Evolutionary conservation across 495 filamentous ascomycete genomes (phyloP).

Genomic region (Penicillium ochrochloron): DNA sequence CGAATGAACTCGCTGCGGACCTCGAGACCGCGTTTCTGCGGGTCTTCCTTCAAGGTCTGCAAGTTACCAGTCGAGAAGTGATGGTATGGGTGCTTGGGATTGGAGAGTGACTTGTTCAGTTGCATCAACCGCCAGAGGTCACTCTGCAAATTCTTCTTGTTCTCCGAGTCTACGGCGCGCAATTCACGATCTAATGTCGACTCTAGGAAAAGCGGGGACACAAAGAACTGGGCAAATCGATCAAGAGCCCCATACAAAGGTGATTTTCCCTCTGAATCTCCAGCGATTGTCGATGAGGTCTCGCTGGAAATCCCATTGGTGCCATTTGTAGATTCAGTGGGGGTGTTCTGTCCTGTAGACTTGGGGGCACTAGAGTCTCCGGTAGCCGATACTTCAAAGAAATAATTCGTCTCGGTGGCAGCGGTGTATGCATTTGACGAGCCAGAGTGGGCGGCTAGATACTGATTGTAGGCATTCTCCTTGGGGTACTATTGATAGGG

Average conservation of each 20-base stretch:
- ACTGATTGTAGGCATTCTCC: slow-evolving; percentile 96
- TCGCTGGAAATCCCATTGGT: slow-evolving; percentile 46
- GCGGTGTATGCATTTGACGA: slow-evolving; percentile 95
- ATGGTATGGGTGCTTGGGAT: slow-evolving; percentile 88
- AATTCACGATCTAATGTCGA: slow-evolving; percentile 92
- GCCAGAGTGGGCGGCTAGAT: slow-evolving; percentile 85
- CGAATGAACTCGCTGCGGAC: slow-evolving; percentile 93
- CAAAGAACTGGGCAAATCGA: slow-evolving; percentile 97
- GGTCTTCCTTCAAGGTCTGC: slow-evolving; percentile 83
- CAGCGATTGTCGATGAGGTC: slow-evolving; percentile 39
- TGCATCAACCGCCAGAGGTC: slow-evolving; percentile 93
- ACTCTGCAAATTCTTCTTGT: slow-evolving; percentile 98
- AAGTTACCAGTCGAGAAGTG: slow-evolving; percentile 96
- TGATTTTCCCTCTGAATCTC: slow-evolving; percentile 44
- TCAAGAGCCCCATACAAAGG: slow-evolving; percentile 90
- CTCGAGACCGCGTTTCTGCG: slow-evolving; percentile 80
- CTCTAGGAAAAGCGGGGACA: slow-evolving; percentile 85
- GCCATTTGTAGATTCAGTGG: slow-evolving; percentile 31
- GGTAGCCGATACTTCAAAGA: slow-evolving; percentile 88
- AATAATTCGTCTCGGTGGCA: slow-evolving; percentile 94
- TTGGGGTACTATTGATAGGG: slow-evolving; percentile 70
- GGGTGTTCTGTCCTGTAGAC: slow-evolving; percentile 37
- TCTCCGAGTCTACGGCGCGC: slow-evolving; percentile 93
- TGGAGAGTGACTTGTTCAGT: slow-evolving; percentile 88
- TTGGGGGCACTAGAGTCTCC: slow-evolving; percentile 52